Base-by-base conservation (phyloP, 1,139 yeast species). In the Taphrina wiesneri region DNA sequence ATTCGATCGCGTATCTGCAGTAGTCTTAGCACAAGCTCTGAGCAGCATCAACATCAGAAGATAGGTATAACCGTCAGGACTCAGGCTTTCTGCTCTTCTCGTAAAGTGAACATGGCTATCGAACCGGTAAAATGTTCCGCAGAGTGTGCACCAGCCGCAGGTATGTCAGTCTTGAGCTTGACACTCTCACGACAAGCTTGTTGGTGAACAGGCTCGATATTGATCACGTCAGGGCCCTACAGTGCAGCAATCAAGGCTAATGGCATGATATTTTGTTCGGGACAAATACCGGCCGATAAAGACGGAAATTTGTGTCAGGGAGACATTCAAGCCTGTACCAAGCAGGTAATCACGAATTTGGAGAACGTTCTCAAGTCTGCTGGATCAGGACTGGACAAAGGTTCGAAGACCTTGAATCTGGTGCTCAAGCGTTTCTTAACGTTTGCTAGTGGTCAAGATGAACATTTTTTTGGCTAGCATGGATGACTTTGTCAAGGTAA, bases 241-340 rank as follows among this genome's bases (percentile, higher is more conserved):
- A 54, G 54, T 21, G 59, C 62, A 17, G 67, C 69, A 19, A 62
- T 60, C 53, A 65, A 66, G 36, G 66, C 67, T 21, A 66, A 67
- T 39, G 87, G 91, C 67, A 86, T 90, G 77, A 79, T 93, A 76
- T 93, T 88, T 77, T 92, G 93, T 68, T 90, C 97, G 56, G 99
- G 99, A 66, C 99, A 93, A 80, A 86, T 93, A 70, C 98, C 98
- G 68, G 85, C 86, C 81, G 90, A 95, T 60, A 83, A 93, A 56
- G 93, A 87, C 17, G 88, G 87, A 76, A 86, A 87, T 78, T 87
- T 90, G 71, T 85, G 91, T 73, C 59, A 63, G n/a, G 67, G 69
- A 34, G 53, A 47, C 49, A 46, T 67, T 15, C 63, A 67, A 63
- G 70, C 65, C 23, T 65, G 65, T 49, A 61, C 69, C n/a, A 54